Evolutionary conservation across 345 rosid genomes (phyloP).

Genomic region (Erysimum cheiranthoides): DNA sequence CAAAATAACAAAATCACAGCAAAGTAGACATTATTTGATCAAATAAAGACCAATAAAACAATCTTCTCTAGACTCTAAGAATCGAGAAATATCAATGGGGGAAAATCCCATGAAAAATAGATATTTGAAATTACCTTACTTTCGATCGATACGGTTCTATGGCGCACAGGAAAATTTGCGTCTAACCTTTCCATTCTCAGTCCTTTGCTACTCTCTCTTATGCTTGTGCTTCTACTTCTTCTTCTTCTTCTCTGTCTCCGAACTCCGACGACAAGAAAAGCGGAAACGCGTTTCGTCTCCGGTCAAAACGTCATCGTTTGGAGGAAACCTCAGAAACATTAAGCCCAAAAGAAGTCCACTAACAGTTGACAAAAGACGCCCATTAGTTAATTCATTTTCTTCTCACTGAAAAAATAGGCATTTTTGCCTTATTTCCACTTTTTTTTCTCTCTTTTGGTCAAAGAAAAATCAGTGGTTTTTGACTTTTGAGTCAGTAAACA

Average conservation of each 20-base stretch:
- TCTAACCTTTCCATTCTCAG: conserved; percentile 49
- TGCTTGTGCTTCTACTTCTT: not conserved
- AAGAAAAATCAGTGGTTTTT: too few relatives aligned
- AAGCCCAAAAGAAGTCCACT: conserved; percentile 15
- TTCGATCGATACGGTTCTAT: conserved; percentile 50
- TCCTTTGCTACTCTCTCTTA: conserved; percentile 1
- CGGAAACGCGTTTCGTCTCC: not conserved
- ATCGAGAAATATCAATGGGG: not conserved
- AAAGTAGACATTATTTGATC: not conserved
- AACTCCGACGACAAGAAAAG: conserved; percentile 6
- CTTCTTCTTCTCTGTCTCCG: not conserved
- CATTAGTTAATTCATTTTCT: not conserved
- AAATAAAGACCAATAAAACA: not conserved
- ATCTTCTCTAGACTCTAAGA: not conserved
- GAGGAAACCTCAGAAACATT: not conserved
- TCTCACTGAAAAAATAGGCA: too few relatives aligned
- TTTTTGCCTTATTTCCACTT: too few relatives aligned
- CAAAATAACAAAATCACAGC: not conserved
- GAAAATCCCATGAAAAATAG: not conserved
- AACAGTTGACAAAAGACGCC: not conserved
- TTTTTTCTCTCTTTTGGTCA: too few relatives aligned
- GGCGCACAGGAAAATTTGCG: conserved; percentile 58
- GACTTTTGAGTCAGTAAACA: too few relatives aligned
- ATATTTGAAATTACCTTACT: conserved; percentile 54
- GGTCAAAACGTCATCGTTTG: not conserved